Base-by-base conservation (phyloP, 192 early-diverging fungal species). In the Entomortierella beljakovae region DNA sequence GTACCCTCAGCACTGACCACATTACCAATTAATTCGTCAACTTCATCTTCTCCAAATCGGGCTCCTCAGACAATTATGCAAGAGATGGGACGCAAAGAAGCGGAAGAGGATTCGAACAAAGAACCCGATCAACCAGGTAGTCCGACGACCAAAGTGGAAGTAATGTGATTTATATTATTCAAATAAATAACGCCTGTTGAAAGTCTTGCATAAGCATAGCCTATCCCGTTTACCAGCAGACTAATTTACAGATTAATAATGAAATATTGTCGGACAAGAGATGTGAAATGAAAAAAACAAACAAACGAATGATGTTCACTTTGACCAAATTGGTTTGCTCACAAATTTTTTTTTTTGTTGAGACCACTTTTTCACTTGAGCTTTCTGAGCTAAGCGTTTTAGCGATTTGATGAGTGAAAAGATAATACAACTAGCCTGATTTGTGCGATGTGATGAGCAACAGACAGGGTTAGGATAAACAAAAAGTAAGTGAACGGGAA, bases 11-110 rank as follows among this genome's bases (percentile, higher is more conserved):
- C 42, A 11, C 42, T 64, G 31, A 64, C 60, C 3, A 57, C 58
- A 10, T 7, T 71, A 25, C 69, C 59, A 18, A 48, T 43, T 6
- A 49, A 23, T 7, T 62, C 59, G 13, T 70, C 68, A 31, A 40
- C n/a, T 2, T 35, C 68, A 28, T 63, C 63, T 5, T 74, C 71
- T 0, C 71, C 71, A 5, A 65, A 65, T 16, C 71, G 71, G 10
- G 71, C 62, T n/a, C 71, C 71, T 1, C 71, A 74, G 43, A 60
- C 48, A 10, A 64, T 74, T 6, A 66, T 66, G 57, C 32, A 57
- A 9, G 71, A 66, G 32, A 74, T 74, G 71, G 71, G 64, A 25
- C 62, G 63, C 9, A 57, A 31, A 37, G 64, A 74, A 29, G 71
- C 70, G 10, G 56, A 63, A 22, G 53, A 35, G 26, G 61, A 42